Conservation (phyloP, 2,329 filamentous ascomycete species). For the Chaetomiaceae sp. region DNA sequence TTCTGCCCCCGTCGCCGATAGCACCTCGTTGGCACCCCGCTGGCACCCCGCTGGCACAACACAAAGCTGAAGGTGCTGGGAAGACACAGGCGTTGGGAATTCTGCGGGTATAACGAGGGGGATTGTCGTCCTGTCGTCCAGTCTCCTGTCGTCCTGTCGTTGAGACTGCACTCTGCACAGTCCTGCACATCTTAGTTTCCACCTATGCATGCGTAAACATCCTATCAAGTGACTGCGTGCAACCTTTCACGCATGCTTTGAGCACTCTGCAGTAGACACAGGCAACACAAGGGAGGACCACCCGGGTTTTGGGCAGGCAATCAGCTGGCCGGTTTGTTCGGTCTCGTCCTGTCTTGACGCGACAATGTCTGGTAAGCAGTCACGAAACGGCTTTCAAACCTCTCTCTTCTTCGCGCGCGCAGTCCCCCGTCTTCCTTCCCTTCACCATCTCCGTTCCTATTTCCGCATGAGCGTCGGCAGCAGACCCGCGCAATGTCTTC, state of each 20-base stretch:
- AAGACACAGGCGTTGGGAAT: constrained; percentile 7
- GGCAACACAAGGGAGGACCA: constrained; percentile 15
- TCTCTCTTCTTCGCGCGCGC: constrained; percentile 9
- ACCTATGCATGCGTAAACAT: constrained; percentile 22
- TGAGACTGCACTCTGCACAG: constrained; percentile 13
- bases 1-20: constrained; percentile 4
- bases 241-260: constrained; percentile 22
- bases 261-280: constrained; percentile 21
- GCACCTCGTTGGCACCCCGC: background rate
- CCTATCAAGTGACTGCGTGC: constrained; percentile 23
- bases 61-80: constrained; percentile 8
- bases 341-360: constrained; percentile 12
- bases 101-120: constrained; percentile 16
- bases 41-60: background rate
- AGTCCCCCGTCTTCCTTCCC: background rate
- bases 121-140: constrained; percentile 8
- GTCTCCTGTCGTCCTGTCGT: constrained; percentile 8
- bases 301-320: constrained; percentile 12
- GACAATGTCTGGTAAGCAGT: constrained; percentile 29
- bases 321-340: constrained; percentile 6
- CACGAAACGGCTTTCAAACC: constrained; percentile 11
- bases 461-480: background rate
- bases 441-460: no score
- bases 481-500: constrained; percentile 9
- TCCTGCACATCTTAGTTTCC: constrained; percentile 9